Evolutionary conservation across 495 filamentous ascomycete species (phyloP), one percentile per base, ranked within the genome.

Genomic region (Hypoxylon perforatum): DNA sequence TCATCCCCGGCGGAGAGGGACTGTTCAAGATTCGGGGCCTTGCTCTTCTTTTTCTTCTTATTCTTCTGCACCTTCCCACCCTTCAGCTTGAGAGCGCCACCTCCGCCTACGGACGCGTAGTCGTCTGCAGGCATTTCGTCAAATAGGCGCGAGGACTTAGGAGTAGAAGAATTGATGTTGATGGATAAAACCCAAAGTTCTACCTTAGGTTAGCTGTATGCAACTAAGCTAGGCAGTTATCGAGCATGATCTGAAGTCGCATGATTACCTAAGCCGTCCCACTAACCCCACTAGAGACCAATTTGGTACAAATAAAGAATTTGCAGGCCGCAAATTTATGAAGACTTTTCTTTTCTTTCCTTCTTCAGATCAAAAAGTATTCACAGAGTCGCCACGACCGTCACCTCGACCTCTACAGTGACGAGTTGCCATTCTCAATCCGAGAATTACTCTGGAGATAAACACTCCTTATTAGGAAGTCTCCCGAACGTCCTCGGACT

Each of bases 1-100:
- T 60, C 49, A 23, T 51, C 72, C 54, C 18, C 59, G 17, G 61
- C 70, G 8, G 73, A 73, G 41, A 77, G 71, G 66, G 70, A 75
- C 64, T 65, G 79, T 41, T 76, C 79, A 22, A 76, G 79, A 47
- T 72, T 71, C 7, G 69, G 33, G 22, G 38, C 22, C 67, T 80
- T 82, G 58, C 62, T 69, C 65, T 84, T 85, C 74, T 85, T 83
- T 69, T 87, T 86, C 73, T 87, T 87, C 76, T 89, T 91, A 69
- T 87, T 87, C 46, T 81, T 78, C 63, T 80, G 80, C 63, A 87
- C 82, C 70, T 86, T 86, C 11, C 76, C 80, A 69, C 92, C 91
- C 78, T 97, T 97, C 44, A 97, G 86, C 73, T 92, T 93, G 42
- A 96, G 87, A 22, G 86, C 86, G 61, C 89, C 90, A 56, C 87